phyloP scores from a whole-genome alignment of 2,329 filamentous ascomycete genomes.

The Diaporthe batatas region DNA sequence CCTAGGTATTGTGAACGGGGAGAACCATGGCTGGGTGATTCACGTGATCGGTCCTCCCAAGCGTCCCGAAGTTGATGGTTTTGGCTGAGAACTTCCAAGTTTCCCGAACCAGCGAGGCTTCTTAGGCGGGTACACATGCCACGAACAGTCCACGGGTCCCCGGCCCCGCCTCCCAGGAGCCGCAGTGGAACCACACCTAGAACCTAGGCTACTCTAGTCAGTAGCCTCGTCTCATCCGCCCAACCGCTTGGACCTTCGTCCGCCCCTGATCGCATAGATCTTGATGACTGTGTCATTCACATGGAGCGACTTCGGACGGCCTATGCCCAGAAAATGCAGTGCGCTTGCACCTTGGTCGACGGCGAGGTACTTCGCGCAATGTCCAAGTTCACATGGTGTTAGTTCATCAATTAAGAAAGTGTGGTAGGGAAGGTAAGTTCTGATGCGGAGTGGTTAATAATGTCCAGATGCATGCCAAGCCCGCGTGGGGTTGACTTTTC shows the following conservation, averaged over 20 bases:
- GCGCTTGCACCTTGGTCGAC: neutral
- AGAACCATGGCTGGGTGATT: neutral
- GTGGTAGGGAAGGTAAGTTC: no score
- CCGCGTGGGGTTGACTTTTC: neutral
- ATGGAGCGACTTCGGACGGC: neutral
- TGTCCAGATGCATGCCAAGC: neutral
- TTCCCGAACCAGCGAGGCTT: neutral
- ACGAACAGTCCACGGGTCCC: neutral
- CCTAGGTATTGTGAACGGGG: neutral
- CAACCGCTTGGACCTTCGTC: neutral
- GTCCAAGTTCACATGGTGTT: neutral
- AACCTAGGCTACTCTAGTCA: neutral
- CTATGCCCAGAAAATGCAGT: no score
- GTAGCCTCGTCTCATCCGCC: neutral
- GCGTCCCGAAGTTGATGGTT: no score
- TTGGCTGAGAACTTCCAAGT: no score
- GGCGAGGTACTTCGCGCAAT: no score
- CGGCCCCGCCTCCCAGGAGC: neutral
- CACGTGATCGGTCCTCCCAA: no score
- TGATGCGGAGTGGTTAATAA: neutral
- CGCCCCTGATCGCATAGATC: neutral
- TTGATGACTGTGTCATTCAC: neutral
- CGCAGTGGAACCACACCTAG: neutral
- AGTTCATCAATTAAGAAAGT: neutral
- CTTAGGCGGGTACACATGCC: no score